Evolutionary conservation across 2,329 filamentous ascomycete species (phyloP), one percentile per base, ranked within the genome.

Genomic region (Didymella sp.): DNA sequence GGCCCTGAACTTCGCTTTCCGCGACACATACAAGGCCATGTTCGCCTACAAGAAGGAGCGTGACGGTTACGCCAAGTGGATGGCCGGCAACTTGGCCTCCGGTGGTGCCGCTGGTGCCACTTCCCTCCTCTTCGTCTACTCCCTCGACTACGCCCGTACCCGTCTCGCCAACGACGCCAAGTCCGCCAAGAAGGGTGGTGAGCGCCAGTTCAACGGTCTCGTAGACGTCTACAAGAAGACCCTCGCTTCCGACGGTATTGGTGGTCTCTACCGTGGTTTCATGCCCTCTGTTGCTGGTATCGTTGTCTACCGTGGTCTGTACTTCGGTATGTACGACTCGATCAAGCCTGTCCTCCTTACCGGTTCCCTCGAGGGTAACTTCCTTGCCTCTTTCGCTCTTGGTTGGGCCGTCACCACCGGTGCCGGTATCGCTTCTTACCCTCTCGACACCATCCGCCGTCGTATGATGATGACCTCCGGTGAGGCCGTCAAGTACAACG

Each of bases 291-390:
- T 99, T 78, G 87, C 90, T 82, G 95, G 95, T 90, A 99, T 99
- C 83, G 83, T 99, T 77, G 95, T 99, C 85, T 99, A 99, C 92
- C 95, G 95, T 92, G 95, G 95, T 97, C 92, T 99, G 77, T 99
- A 99, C 93, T 99, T 99, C 90, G 95, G 95, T 81, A 90, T 99
- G 90, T 99, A 99, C 92, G 95, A 99, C 86, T 99, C 95, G 75
- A 89, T 99, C 88, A 99, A 99, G 92, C 95, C 95, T 75, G 91
- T 98, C 78, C 82, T 98, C 83, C 92, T 99, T 71, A 87, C 90
- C 80, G 95, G 95, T 80, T 66, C 80, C 81, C 92, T 99, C 76
- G 88, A 92, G 85, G 93, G 93, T 85, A 97, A 94, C 91, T 99
- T 99, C 93, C 85, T 99, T 78, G 95, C 95, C 81, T 99, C 95